These are phyloP conservation scores for Lipomyces yamanashiensis DNA, from an alignment of 805 yeast species.

Conservation along the genomic window DNA sequence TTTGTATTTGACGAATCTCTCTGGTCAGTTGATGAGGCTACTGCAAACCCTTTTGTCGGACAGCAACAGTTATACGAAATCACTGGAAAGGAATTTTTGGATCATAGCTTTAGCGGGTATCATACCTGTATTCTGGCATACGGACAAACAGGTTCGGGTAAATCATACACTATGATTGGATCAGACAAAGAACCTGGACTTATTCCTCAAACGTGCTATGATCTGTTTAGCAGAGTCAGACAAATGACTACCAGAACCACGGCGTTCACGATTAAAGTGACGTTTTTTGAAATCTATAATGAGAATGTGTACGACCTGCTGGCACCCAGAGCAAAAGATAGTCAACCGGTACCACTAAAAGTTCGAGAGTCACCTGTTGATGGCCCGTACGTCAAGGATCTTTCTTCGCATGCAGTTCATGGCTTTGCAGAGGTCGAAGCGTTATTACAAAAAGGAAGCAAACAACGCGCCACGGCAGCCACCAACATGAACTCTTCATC, in stretches of 20 bases:
- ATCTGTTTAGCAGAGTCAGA: constrained; percentile 51
- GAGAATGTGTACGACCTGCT: constrained; percentile 69
- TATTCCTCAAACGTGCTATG: constrained; percentile 59
- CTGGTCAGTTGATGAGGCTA: constrained; percentile 50
- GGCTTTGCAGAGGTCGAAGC: constrained; percentile 51
- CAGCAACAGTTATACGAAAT: constrained; percentile 54
- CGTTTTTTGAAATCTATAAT: constrained; percentile 72
- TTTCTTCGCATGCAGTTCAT: constrained; percentile 53
- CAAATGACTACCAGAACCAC: constrained; percentile 45
- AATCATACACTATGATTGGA: constrained; percentile 58
- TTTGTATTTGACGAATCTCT: constrained; percentile 56
- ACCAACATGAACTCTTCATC: constrained; percentile 70
- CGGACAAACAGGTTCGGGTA: constrained; percentile 48
- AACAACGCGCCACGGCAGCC: constrained; percentile 61
- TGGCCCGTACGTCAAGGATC: constrained; percentile 62
- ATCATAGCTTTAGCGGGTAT: constrained; percentile 60
- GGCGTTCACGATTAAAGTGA: constrained; percentile 47
- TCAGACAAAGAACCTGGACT: constrained; percentile 56
- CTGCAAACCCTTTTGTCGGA: constrained; percentile 47
- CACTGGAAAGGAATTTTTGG: constrained; percentile 57
- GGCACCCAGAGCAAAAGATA: constrained; percentile 32
- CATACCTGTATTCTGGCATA: constrained; percentile 64
- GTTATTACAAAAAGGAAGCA: constrained; percentile 55
- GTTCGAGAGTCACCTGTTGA: constrained; percentile 65
- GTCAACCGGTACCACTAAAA: constrained; percentile 24